Conservation (phyloP, 2,329 filamentous ascomycete species). For the Seiridium unicorne region DNA sequence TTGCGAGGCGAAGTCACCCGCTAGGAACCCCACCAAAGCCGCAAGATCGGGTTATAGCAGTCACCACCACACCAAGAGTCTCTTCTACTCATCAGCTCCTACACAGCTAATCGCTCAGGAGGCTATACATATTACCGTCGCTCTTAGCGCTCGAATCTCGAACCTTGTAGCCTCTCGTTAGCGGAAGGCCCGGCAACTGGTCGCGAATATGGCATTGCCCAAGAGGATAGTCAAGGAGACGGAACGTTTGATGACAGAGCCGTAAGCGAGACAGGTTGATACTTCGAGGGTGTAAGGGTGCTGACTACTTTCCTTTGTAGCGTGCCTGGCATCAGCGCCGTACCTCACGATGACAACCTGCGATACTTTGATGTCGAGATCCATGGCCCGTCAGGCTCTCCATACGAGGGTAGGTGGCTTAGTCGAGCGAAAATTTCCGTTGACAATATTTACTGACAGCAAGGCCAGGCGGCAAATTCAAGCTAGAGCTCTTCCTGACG, state of each 20-base stretch:
- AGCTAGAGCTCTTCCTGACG: constrained; percentile 94
- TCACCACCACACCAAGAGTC: too few species aligned
- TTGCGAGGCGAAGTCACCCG: not conserved
- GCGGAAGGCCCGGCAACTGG: not conserved
- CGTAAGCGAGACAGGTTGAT: constrained; percentile 56
- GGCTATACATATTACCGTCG: not conserved
- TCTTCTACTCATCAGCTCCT: too few species aligned
- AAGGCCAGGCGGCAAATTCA: constrained; percentile 73
- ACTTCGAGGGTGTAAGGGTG: not conserved
- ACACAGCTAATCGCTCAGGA: not conserved
- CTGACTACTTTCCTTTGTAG: constrained; percentile 43
- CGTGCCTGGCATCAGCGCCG: constrained; percentile 91
- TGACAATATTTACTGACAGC: too few species aligned
- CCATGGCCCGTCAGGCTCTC: constrained; percentile 85
- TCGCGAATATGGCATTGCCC: constrained; percentile 66
- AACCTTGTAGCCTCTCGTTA: not conserved
- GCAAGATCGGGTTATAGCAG: too few species aligned
- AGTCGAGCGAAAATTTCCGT: too few species aligned
- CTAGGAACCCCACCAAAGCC: not conserved
- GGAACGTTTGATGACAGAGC: constrained; percentile 92
- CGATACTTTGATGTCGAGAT: constrained; percentile 98
- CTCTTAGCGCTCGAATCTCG: not conserved
- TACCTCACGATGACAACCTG: constrained; percentile 95
- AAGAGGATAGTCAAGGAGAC: constrained; percentile 99
- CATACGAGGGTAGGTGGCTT: constrained; percentile 75